A percentile compares a stretch with the other conserved stretches of the same genome.
These are phyloP conservation scores for Laguncularia racemosa DNA, from an alignment of 345 rosid genomes.

Conservation along the genomic window DNA sequence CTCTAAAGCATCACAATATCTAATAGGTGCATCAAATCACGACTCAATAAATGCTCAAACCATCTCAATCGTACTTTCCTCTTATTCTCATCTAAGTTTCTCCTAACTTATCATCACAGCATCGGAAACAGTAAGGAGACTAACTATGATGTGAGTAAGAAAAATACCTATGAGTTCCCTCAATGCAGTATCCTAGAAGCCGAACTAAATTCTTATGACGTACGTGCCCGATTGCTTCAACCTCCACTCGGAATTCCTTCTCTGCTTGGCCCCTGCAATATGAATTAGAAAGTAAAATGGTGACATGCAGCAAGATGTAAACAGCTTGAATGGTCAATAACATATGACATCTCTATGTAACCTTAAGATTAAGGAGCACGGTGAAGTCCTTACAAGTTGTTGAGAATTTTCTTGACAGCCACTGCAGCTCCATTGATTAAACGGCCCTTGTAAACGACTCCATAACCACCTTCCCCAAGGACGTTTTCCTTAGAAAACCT, in stretches of 20 bases:
- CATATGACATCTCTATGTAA: too few species aligned
- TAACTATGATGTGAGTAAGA: neutral
- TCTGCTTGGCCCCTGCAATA: constrained; percentile 71
- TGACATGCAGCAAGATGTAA: neutral
- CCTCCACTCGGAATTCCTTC: constrained; percentile 75
- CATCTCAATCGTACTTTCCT: too few species aligned
- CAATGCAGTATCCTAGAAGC: constrained; percentile 73
- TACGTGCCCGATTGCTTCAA: constrained; percentile 81
- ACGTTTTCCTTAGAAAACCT: constrained; percentile 65
- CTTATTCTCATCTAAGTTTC: too few species aligned
- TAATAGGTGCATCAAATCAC: too few species aligned
- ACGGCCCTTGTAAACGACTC: constrained; percentile 61
- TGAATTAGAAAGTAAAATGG: constrained; percentile 3
- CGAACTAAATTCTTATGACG: constrained; percentile 86
- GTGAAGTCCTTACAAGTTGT: constrained; percentile 49
- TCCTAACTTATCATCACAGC: neutral
- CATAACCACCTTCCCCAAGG: constrained; percentile 82
- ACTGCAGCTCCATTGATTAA: constrained; percentile 67
- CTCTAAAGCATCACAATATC: too few species aligned
- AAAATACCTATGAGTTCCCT: constrained; percentile 62
- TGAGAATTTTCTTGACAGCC: constrained; percentile 70
- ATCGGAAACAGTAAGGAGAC: neutral
- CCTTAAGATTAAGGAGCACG: too few species aligned
- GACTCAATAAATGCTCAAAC: too few species aligned
- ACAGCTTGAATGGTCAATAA: too few species aligned